A percentile compares a stretch with the other conserved stretches of the same genome.
Evolutionary conservation across 805 yeast species (phyloP).

Genomic region (Candida berthetii): DNA sequence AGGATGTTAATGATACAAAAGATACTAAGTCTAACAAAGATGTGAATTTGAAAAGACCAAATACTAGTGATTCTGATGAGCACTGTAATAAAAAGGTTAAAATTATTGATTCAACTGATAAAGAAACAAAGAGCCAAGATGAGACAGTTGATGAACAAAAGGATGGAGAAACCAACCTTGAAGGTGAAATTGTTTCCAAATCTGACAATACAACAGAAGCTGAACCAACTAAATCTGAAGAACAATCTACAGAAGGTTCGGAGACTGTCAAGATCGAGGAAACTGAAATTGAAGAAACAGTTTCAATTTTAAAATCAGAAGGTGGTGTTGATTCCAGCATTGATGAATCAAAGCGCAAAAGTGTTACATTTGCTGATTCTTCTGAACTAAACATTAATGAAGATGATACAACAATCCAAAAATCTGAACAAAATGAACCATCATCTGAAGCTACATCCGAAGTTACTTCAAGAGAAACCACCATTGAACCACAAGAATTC

Average conservation of each 20-base stretch:
- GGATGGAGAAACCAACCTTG: neutral
- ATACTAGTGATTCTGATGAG: neutral
- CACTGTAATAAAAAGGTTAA: neutral
- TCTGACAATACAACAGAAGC: neutral
- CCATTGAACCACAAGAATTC: conserved; percentile 11
- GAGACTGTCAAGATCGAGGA: too few relatives aligned
- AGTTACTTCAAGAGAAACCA: neutral
- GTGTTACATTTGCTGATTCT: conserved; percentile 16
- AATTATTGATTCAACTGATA: neutral
- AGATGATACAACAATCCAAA: conserved; percentile 2
- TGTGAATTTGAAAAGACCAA: conserved; percentile 9
- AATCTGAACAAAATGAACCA: conserved; percentile 1
- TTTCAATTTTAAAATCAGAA: neutral
- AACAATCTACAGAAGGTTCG: too few relatives aligned
- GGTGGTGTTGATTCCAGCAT: conserved; percentile 1
- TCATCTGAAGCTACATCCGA: conserved; percentile 3
- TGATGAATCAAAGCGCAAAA: conserved; percentile 1
- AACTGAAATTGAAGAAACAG: too few relatives aligned
- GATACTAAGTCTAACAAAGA: neutral
- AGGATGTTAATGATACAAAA: neutral
- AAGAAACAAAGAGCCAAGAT: neutral
- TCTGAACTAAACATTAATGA: conserved; percentile 3
- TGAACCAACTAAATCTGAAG: too few relatives aligned
- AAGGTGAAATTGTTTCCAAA: neutral
- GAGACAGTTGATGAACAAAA: neutral